Percentiles rank a stretch among this genome's conserved stretches.
Evolutionary conservation across 345 rosid species (phyloP).

Genomic region (Citrus unshiu): DNA sequence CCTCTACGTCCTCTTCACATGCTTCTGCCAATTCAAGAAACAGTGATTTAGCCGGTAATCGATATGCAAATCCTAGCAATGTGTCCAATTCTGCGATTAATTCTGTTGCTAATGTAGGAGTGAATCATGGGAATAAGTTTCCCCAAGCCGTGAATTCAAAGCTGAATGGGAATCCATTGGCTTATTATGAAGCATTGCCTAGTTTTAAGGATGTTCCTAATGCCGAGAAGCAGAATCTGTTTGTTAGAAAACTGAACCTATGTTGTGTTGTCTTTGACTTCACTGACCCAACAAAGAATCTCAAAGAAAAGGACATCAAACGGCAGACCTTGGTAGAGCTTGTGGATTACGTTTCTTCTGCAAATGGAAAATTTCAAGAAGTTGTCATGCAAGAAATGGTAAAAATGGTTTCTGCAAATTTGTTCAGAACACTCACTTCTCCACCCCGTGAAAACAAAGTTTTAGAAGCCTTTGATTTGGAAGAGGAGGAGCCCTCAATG

Average conservation of each 20-base stretch:
- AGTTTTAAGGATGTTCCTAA: conserved; percentile 69
- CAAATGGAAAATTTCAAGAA: conserved; percentile 62
- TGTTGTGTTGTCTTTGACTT: conserved; percentile 74
- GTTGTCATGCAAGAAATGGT: conserved; percentile 58
- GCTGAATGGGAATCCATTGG: conserved; percentile 42
- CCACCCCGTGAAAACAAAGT: conserved; percentile 60
- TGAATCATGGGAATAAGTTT: conserved; percentile 40
- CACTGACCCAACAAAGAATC: conserved; percentile 54
- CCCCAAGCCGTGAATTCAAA: conserved; percentile 39
- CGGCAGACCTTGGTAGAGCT: conserved; percentile 74
- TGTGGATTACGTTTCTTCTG: conserved; percentile 64
- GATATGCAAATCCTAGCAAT: conserved; percentile 26
- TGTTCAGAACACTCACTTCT: conserved; percentile 63
- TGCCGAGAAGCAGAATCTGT: conserved; percentile 65
- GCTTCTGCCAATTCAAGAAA: conserved; percentile 37
- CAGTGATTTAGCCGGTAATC: conserved; percentile 31
- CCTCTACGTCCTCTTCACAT: conserved; percentile 36
- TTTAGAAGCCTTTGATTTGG: conserved; percentile 67
- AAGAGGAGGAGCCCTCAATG: conserved; percentile 74
- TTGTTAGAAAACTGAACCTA: conserved; percentile 49
- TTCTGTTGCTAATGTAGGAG: conserved; percentile 26
- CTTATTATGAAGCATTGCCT: conserved; percentile 63
- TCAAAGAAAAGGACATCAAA: conserved; percentile 75
- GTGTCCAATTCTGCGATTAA: conserved; percentile 20
- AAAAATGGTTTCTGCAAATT: conserved; percentile 65